phyloP scores from a whole-genome alignment of 352 stramenopile genomes.

The Pythium myriotylum region DNA sequence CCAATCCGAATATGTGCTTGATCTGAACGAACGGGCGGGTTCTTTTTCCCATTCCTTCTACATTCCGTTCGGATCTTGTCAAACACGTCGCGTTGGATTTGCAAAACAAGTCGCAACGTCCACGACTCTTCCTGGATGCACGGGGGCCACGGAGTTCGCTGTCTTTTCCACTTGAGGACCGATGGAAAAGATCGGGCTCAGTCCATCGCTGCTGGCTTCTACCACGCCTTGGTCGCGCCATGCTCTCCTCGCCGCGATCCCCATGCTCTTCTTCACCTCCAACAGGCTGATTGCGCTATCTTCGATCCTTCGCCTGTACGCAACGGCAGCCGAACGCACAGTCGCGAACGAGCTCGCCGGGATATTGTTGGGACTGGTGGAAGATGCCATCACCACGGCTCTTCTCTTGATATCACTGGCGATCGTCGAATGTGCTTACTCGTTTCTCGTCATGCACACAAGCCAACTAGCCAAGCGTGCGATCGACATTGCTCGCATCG shows the following conservation, averaged over 20 bases:
- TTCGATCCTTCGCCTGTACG: slow-evolving; percentile 36
- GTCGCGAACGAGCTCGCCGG: slow-evolving; percentile 17
- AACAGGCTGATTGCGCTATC: slow-evolving; percentile 30
- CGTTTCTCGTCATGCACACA: background rate
- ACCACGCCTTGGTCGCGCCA: slow-evolving; percentile 3
- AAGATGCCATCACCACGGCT: background rate
- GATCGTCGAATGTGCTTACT: background rate
- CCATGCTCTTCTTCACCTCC: slow-evolving; percentile 37
- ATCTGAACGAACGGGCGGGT: no score
- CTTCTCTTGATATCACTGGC: slow-evolving; percentile 3
- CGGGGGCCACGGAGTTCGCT: no score
- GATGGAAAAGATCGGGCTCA: no score
- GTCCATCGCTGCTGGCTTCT: no score
- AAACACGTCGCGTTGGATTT: no score
- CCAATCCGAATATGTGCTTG: no score
- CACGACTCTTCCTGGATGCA: no score
- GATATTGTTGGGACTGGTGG: slow-evolving; percentile 3
- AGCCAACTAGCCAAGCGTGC: background rate
- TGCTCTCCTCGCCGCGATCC: background rate
- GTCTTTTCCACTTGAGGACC: no score
- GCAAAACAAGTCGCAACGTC: no score
- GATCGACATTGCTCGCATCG: background rate
- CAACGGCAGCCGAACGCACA: slow-evolving; percentile 24
- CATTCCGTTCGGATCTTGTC: no score
- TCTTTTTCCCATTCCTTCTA: no score